Evolutionary conservation across 1,139 yeast species (phyloP).

Genomic region (Kluyveromyces sp.): DNA sequence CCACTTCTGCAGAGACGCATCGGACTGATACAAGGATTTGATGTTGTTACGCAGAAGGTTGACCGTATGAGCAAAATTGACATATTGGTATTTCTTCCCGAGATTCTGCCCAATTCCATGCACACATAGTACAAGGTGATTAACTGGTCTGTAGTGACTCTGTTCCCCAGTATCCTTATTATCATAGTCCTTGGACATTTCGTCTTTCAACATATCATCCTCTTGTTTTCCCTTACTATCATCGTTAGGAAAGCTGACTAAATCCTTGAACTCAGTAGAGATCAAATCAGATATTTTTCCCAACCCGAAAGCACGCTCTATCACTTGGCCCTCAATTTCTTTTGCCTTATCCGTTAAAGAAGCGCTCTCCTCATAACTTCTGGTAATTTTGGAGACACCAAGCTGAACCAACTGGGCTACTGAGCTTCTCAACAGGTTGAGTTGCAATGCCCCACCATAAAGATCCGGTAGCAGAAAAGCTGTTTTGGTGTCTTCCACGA

Average conservation of each 20-base stretch:
- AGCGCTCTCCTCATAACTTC: conserved; percentile 14
- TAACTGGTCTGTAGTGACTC: conserved; percentile 47
- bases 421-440: conserved; percentile 27
- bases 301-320: conserved; percentile 13
- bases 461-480: conserved; percentile 36
- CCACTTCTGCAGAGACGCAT: conserved; percentile 37
- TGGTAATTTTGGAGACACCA: conserved; percentile 20
- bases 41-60: conserved; percentile 61
- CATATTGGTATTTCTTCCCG: conserved; percentile 70
- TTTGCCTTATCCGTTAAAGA: conserved; percentile 10
- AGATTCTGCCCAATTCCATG: conserved; percentile 94
- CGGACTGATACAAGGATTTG: conserved; percentile 47
- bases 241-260: conserved; percentile 18
- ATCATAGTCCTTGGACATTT: conserved; percentile 49
- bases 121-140: conserved; percentile 75
- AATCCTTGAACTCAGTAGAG: conserved; percentile 18
- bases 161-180: conserved; percentile 30
- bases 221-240: conserved; percentile 15
- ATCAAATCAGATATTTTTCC: conserved; percentile 20
- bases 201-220: conserved; percentile 36
- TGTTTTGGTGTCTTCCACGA: conserved; percentile 31
- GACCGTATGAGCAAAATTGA: conserved; percentile 82
- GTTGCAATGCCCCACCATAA: conserved; percentile 32
- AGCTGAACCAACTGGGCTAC: conserved; percentile 22
- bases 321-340: conserved; percentile 13